Percentiles rank a stretch among this genome's conserved stretches.
Evolutionary conservation across 2,329 filamentous ascomycete species (phyloP).

Genomic region (Hawksworthiomyces lignivorus): DNA sequence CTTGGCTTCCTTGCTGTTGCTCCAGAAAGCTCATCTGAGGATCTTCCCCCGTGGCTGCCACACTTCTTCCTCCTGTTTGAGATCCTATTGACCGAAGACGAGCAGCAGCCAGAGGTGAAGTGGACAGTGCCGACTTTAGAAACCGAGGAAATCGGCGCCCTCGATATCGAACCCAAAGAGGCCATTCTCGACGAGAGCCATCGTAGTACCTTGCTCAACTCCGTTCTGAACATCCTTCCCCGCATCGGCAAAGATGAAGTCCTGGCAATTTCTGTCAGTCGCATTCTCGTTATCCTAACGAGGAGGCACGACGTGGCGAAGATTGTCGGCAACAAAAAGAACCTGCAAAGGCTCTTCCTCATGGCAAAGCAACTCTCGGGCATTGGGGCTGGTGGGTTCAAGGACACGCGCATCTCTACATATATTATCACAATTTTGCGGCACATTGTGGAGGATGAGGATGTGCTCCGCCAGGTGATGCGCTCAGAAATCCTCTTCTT

Average conservation of each 20-base stretch:
- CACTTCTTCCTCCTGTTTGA: slow-evolving; percentile 87
- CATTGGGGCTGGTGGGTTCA: slow-evolving; percentile 65
- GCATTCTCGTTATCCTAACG: slow-evolving; percentile 82
- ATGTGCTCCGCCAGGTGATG: slow-evolving; percentile 87
- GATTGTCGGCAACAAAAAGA: slow-evolving; percentile 75
- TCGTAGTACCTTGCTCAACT: slow-evolving; percentile 63
- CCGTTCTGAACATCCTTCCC: slow-evolving; percentile 75
- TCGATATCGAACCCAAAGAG: slow-evolving; percentile 53
- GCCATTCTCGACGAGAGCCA: slow-evolving; percentile 56
- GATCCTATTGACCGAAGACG: slow-evolving; percentile 81
- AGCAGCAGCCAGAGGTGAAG: slow-evolving; percentile 64
- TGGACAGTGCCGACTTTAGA: slow-evolving; percentile 56
- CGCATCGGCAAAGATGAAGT: slow-evolving; percentile 81
- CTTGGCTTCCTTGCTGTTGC: slow-evolving; percentile 70
- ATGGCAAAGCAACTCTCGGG: slow-evolving; percentile 91
- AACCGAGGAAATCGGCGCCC: slow-evolving; percentile 39
- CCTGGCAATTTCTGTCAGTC: slow-evolving; percentile 72
- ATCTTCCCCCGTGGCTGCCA: slow-evolving; percentile 86
- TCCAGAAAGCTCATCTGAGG: slow-evolving; percentile 59
- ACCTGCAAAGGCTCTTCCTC: slow-evolving; percentile 82
- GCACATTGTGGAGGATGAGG: slow-evolving; percentile 90
- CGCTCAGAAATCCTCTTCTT: slow-evolving; percentile 75
- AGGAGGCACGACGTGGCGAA: slow-evolving; percentile 68
- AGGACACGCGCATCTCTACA: slow-evolving; percentile 41
- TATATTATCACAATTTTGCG: slow-evolving; percentile 80